Evolutionary conservation across 306 rosid species (phyloP).

Genomic region (Corylus avellana): DNA sequence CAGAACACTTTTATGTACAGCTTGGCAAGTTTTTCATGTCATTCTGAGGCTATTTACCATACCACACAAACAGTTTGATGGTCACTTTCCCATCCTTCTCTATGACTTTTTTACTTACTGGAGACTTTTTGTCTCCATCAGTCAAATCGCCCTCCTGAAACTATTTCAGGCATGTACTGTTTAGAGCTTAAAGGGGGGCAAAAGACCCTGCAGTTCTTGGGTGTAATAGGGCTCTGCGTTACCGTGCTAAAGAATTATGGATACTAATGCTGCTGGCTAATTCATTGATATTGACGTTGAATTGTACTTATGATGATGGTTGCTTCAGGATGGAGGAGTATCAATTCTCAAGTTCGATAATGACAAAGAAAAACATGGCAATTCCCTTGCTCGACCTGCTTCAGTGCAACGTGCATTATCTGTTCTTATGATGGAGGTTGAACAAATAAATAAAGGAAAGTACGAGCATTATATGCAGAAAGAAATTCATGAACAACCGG

Average conservation of each 20-base stretch:
- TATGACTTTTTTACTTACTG: neutral
- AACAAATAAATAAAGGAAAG: slow-evolving; percentile 93
- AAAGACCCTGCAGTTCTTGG: neutral
- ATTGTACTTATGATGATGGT: slow-evolving; percentile 20
- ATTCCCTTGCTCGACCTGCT: slow-evolving; percentile 65
- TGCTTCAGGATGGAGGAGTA: slow-evolving; percentile 83
- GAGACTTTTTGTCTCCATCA: neutral
- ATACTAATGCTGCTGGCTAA: slow-evolving; percentile 8
- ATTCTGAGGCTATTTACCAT: neutral
- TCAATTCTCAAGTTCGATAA: slow-evolving; percentile 81
- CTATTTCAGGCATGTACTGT: neutral
- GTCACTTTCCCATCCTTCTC: neutral
- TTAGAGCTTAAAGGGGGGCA: neutral
- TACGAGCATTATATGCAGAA: slow-evolving; percentile 98
- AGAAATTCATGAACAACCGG: slow-evolving; percentile 97
- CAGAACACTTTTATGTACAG: neutral
- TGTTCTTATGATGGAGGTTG: slow-evolving; percentile 95
- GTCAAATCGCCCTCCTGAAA: neutral
- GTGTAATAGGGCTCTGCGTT: slow-evolving; percentile 11
- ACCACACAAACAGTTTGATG: neutral
- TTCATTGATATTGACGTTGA: neutral
- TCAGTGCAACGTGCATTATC: slow-evolving; percentile 95
- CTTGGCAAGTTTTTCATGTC: neutral
- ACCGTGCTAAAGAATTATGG: slow-evolving; percentile 10
- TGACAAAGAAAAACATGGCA: slow-evolving; percentile 56